Conservation (phyloP, 2,329 filamentous ascomycete genomes). For the Pestalotiopsis sp. region DNA sequence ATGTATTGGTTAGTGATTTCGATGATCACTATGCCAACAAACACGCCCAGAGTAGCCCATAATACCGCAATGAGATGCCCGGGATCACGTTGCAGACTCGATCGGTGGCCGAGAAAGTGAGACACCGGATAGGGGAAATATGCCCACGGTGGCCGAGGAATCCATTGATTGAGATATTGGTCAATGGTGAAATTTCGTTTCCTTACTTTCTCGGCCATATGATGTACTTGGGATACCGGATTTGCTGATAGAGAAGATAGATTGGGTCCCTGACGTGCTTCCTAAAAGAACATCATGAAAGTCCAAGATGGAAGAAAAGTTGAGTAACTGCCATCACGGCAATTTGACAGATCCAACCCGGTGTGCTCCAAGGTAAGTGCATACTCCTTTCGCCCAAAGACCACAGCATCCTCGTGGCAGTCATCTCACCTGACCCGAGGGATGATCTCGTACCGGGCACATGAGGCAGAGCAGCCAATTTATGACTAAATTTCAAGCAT, state of each 20-base stretch:
- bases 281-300: not conserved
- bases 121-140: conserved; percentile 67
- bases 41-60: conserved; percentile 69
- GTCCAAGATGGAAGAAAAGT: not conserved
- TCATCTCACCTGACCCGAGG: not conserved
- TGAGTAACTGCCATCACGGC: not conserved
- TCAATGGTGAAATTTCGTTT: conserved; percentile 74
- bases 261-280: not conserved
- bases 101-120: conserved; percentile 69
- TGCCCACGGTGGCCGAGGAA: conserved; percentile 68
- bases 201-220: conserved; percentile 7
- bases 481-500: not conserved
- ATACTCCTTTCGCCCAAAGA: not conserved
- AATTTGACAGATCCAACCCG: not conserved
- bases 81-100: conserved; percentile 35
- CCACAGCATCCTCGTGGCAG: not conserved
- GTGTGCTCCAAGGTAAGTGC: not conserved
- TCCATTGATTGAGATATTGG: conserved; percentile 69
- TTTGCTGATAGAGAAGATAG: not conserved
- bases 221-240: not conserved
- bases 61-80: conserved; percentile 63
- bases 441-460: not conserved
- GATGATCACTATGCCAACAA: conserved; percentile 63
- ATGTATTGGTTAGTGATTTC: conserved; percentile 59
- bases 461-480: not conserved